A percentile compares a stretch with the other conserved stretches of the same genome.
phyloP scores from a whole-genome alignment of 208 protist species.

The Baffinella frigidus region DNA sequence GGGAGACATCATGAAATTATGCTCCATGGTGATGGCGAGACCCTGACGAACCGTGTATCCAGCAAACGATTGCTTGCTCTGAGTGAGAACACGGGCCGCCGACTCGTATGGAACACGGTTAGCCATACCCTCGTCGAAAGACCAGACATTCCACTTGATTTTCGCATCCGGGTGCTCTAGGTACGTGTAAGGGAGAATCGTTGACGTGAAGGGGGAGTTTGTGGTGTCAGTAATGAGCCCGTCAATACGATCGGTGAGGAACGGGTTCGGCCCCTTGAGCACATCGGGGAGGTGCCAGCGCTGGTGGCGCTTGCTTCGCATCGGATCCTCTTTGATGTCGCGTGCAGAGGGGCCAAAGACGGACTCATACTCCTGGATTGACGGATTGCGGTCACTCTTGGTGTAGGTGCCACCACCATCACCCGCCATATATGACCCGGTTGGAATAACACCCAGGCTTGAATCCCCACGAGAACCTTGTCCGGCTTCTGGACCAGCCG shows the following conservation, averaged over 20 bases:
- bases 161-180: not conserved
- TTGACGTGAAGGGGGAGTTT: not conserved
- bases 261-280: not conserved
- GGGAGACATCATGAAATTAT: slow-evolving; percentile 13
- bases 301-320: not conserved
- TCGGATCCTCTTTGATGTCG: not conserved
- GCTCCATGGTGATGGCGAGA: not conserved
- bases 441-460: no score
- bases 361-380: not conserved
- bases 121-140: not conserved
- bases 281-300: not conserved
- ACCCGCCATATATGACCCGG: no score
- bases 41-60: not conserved
- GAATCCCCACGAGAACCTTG: no score
- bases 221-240: slow-evolving; percentile 3
- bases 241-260: not conserved
- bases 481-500: no score
- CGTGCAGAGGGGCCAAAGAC: slow-evolving; percentile 4
- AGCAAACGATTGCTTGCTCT: not conserved
- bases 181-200: not conserved
- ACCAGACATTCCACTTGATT: slow-evolving; percentile 19
- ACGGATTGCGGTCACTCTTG: not conserved
- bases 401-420: slow-evolving; percentile 10
- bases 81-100: not conserved
- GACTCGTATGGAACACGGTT: not conserved